Conservation (phyloP, 345 rosid species). For the Aethionema arabicum region DNA sequence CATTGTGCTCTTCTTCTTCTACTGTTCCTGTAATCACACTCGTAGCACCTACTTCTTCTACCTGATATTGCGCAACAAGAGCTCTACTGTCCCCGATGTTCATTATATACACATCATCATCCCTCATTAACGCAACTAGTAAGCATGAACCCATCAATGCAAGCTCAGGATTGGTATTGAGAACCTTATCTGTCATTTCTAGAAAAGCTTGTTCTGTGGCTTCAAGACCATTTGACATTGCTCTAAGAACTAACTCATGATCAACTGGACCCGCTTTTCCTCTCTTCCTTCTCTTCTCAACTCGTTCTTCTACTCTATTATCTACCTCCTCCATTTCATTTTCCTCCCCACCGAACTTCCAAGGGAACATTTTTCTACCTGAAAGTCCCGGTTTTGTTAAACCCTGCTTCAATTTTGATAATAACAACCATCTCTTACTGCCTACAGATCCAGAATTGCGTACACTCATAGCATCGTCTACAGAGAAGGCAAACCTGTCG, state of each 20-base stretch:
- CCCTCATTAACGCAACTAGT: conserved; percentile 90
- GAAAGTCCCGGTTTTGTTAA: conserved; percentile 55
- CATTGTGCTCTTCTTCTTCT: conserved; percentile 35
- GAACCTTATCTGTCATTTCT: conserved; percentile 94
- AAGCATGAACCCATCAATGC: conserved; percentile 98
- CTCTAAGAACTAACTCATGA: conserved; percentile 72
- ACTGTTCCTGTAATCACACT: conserved; percentile 37
- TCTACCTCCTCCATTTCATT: conserved; percentile 53
- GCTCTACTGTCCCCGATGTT: conserved; percentile 98
- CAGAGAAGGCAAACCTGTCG: conserved; percentile 85
- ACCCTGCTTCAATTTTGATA: conserved; percentile 85
- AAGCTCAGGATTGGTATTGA: conserved; percentile 83
- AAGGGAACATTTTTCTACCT: conserved; percentile 64
- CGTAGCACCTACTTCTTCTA: conserved; percentile 43
- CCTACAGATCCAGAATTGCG: conserved; percentile 63
- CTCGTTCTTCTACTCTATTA: conserved; percentile 54
- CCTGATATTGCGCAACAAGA: conserved; percentile 76
- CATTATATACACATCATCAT: conserved; percentile 95
- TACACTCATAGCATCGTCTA: conserved; percentile 74
- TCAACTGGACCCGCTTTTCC: conserved; percentile 81
- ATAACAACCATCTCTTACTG: conserved; percentile 74
- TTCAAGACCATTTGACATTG: conserved; percentile 82
- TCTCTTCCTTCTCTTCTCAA: conserved; percentile 52
- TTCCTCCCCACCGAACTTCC: conserved; percentile 77
- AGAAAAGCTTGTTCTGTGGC: conserved; percentile 73